phyloP scores from a whole-genome alignment of 179 eudicot genomes.

The Beta lomatogona region DNA sequence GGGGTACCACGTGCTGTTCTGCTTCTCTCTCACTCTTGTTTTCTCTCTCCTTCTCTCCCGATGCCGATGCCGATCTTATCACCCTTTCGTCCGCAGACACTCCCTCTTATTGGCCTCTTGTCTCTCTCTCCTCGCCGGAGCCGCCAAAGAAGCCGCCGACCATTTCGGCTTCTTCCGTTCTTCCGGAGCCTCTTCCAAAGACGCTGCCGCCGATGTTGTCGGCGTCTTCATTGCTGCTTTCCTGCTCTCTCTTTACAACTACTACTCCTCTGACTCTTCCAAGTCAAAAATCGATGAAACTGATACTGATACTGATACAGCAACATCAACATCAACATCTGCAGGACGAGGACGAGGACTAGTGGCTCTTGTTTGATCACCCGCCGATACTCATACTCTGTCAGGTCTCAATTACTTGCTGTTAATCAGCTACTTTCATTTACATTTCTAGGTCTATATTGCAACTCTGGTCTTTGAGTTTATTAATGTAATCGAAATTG shows the following conservation, averaged over 20 bases:
- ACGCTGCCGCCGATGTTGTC: constrained; percentile 62
- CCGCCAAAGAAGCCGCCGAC: constrained; percentile 88
- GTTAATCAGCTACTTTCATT: too few species aligned
- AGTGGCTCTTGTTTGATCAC: constrained; percentile 50
- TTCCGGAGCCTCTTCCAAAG: constrained; percentile 86
- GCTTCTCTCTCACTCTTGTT: constrained; percentile 60
- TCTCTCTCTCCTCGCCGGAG: constrained; percentile 71
- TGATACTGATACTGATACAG: background rate
- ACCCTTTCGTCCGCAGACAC: constrained; percentile 57
- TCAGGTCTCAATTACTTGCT: too few species aligned
- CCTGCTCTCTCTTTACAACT: constrained; percentile 34
- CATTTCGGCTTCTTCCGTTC: constrained; percentile 77
- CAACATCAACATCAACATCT: too few species aligned
- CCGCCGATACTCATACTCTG: background rate
- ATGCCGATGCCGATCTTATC: constrained; percentile 17
- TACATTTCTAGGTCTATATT: too few species aligned
- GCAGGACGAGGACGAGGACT: background rate
- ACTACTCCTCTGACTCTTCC: background rate
- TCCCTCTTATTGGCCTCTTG: constrained; percentile 51
- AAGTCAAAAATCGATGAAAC: constrained; percentile 25
- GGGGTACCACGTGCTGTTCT: constrained; percentile 67
- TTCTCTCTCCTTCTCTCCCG: constrained; percentile 52
- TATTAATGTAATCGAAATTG: too few species aligned
- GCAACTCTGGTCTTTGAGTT: too few species aligned
- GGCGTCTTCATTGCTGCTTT: constrained; percentile 60